phyloP scores from a whole-genome alignment of 257 asterid genomes.

The Anisodus tanguticus region DNA sequence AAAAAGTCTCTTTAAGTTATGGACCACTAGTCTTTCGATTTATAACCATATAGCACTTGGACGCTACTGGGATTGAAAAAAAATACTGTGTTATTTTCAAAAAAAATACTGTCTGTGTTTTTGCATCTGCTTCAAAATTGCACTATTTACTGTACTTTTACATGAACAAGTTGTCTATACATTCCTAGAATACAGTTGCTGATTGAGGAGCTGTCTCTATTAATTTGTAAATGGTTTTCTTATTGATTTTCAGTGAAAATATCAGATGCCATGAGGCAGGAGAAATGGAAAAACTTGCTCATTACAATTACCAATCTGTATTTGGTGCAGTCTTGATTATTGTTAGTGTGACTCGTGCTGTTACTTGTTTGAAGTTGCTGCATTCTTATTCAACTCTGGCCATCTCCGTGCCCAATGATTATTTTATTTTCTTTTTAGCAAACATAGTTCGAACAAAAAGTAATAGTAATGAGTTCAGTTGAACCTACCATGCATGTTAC shows the following conservation, averaged over 20 bases:
- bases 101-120: too few relatives aligned
- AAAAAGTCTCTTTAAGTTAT: too few relatives aligned
- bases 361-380: neutral
- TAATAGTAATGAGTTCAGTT: neutral
- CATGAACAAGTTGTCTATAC: neutral
- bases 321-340: neutral
- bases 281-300: neutral
- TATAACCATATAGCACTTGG: neutral
- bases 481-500: neutral
- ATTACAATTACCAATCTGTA: neutral
- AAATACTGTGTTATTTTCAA: too few relatives aligned
- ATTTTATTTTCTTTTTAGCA: neutral
- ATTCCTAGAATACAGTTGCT: neutral
- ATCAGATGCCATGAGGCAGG: neutral
- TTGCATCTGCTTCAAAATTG: too few relatives aligned
- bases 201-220: neutral
- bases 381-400: constrained; percentile 2
- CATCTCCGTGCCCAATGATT: neutral
- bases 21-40: too few relatives aligned
- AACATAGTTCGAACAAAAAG: neutral
- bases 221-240: neutral
- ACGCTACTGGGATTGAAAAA: too few relatives aligned
- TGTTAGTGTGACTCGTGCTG: neutral
- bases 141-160: neutral
- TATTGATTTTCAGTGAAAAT: constrained; percentile 13